Conservation (phyloP, 345 rosid species). For the Eucalyptus viminalis region DNA sequence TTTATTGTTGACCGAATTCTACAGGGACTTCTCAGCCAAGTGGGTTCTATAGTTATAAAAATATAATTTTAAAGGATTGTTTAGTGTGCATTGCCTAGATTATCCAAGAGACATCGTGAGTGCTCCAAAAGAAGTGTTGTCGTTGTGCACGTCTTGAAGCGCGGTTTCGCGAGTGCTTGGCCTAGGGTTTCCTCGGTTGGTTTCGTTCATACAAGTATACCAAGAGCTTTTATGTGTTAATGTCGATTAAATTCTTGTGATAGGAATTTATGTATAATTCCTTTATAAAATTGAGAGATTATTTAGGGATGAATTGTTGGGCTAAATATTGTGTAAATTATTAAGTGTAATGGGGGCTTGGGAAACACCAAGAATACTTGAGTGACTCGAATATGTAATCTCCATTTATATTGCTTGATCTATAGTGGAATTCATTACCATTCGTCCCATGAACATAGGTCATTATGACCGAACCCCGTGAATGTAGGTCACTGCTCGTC, state of each 20-base stretch:
- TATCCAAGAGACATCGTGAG: not conserved
- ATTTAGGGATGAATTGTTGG: no score
- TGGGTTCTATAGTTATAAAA: not conserved
- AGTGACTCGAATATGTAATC: no score
- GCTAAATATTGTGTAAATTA: fast-evolving
- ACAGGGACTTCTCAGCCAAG: not conserved
- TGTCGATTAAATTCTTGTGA: not conserved
- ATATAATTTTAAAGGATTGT: not conserved
- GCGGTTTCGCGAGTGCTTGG: not conserved
- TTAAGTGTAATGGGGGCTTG: no score
- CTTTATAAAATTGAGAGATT: no score
- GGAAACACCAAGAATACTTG: not conserved
- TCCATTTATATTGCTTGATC: fast-evolving
- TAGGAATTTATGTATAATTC: no score
- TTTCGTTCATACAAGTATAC: not conserved
- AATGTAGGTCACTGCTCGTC: no score
- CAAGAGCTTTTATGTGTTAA: not conserved
- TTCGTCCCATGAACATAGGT: fast-evolving
- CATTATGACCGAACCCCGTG: not conserved
- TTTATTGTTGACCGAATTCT: not conserved
- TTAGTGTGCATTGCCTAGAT: not conserved
- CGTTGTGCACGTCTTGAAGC: not conserved
- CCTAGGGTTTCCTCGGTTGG: not conserved
- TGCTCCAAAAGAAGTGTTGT: not conserved
- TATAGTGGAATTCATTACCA: no score